phyloP scores from a whole-genome alignment of 2,329 filamentous ascomycete genomes.

The Nemania diffusa region DNA sequence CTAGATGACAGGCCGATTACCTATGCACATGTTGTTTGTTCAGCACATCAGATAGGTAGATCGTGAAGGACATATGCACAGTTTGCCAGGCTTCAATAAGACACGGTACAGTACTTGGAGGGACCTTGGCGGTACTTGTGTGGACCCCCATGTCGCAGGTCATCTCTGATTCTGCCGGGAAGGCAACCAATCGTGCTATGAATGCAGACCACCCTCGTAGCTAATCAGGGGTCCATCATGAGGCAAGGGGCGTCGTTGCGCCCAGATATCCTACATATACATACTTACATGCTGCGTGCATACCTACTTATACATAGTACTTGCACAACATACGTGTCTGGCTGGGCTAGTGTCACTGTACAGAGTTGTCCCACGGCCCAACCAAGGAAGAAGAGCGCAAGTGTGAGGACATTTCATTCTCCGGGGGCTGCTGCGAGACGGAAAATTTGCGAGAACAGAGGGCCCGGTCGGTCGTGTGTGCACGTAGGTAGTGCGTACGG shows the following conservation, averaged over 20 bases:
- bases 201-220: constrained; percentile 34
- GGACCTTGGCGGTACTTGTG: constrained; percentile 42
- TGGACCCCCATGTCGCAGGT: constrained; percentile 41
- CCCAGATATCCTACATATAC: constrained; percentile 33
- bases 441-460: neutral
- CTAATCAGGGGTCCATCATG: constrained; percentile 45
- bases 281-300: constrained; percentile 27
- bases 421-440: constrained; percentile 6
- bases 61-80: constrained; percentile 9
- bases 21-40: constrained; percentile 11
- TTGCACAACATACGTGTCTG: constrained; percentile 38
- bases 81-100: constrained; percentile 15
- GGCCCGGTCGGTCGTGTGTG: neutral
- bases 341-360: constrained; percentile 24
- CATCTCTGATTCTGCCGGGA: constrained; percentile 41
- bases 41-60: neutral
- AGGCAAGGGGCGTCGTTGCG: constrained; percentile 45
- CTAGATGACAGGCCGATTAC: constrained; percentile 8
- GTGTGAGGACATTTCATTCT: constrained; percentile 16
- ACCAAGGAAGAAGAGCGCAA: constrained; percentile 28
- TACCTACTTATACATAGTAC: neutral
- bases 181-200: constrained; percentile 44
- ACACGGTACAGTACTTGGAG: constrained; percentile 35
- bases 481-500: neutral
- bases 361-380: constrained; percentile 25